Evolutionary conservation across 2,329 filamentous ascomycete species (phyloP), one percentile per base, ranked within the genome.

Genomic region (Colletotrichum echinochloae): DNA sequence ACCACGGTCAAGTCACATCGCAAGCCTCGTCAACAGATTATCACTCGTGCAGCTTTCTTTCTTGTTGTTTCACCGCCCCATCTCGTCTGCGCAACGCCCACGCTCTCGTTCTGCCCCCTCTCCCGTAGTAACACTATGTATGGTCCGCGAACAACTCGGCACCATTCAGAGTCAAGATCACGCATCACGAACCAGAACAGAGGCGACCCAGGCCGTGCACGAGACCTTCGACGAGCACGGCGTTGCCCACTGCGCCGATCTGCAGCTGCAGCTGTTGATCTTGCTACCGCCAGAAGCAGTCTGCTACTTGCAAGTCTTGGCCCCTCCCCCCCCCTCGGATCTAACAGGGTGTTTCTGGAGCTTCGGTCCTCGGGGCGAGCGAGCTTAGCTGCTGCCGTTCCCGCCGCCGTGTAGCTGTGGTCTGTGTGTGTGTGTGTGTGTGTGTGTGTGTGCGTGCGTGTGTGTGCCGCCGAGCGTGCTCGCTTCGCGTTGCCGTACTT

Each of bases 91-190:
- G 67, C 56, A 44, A 70, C 63, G 62, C 41, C 49, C 56, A 66
- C 56, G 51, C 56, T 14, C 28, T 26, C 49, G 35, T 28, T 28
- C 35, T 57, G 39, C 35, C 18, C 18, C n/a, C 44, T 62, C 67
- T 39, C 64, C 35, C 52, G 64, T 51, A 52, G 64, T 67, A 64
- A 67, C 67, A 70, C 64, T 59, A 70, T 67, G 67, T 63, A 62
- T 70, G 67, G 57, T 23, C 64, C 28, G 64, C 64, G 57, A 67
- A 67, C 62, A 57, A 63, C 67, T 70, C 67, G 67, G 57, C 67
- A 70, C 64, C 67, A 70, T 64, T 67, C 67, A 70, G 57, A 70
- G 57, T 67, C 64, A 67, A 67, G 55, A 65, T 56, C 63, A 33
- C 55, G 56, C 63, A 66, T 48, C 35, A 56, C 51, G 65, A 52